Evolutionary conservation across 192 early-diverging fungal species (phyloP), one percentile per base, ranked within the genome.

Genomic region (Rhizoclosmatium sp.): DNA sequence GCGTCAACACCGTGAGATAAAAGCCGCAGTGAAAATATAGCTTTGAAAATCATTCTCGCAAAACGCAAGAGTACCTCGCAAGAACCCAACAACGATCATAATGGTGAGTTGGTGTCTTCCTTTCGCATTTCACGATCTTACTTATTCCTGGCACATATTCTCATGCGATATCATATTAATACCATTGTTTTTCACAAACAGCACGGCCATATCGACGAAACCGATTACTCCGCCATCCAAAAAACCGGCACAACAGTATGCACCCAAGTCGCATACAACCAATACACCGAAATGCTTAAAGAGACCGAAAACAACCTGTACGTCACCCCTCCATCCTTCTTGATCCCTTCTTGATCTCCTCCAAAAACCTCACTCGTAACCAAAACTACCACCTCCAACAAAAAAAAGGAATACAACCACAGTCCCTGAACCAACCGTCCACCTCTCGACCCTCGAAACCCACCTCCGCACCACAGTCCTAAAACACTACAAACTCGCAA

Each of bases 231-330:
- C 44, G 67, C 67, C 45, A 40, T 78, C 51, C 66, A 78, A 23
- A 78, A 78, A 54, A 69, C 21, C 39, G 76, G 66, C 40, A 14
- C 42, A 5, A 44, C 14, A 14, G 65, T 67, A n/a, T 78, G 62
- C 45, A 69, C 76, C 49, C 70, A 78, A 58, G 76, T 69, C 48
- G 76, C 19, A 12, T 67, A 71, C 31, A 67, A 65, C 67, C 41
- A 71, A 47, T 47, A 19, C 51, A 41, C 54, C 45, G 66, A 78
- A 2, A 9, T 78, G 66, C 16, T 78, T 48, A 42, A 67, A 10
- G 76, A 78, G 41, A 58, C 76, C 46, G 76, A 78, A 65, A 78
- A 78, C 51, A 65, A 48, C n/a, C 76, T 78, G 76, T 78, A 56
- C 70, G 76, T 78, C 48, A 0, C n/a, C 69, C 9, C 31, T 44